phyloP scores from a whole-genome alignment of 495 filamentous ascomycete genomes.

The Letharia columbiana region DNA sequence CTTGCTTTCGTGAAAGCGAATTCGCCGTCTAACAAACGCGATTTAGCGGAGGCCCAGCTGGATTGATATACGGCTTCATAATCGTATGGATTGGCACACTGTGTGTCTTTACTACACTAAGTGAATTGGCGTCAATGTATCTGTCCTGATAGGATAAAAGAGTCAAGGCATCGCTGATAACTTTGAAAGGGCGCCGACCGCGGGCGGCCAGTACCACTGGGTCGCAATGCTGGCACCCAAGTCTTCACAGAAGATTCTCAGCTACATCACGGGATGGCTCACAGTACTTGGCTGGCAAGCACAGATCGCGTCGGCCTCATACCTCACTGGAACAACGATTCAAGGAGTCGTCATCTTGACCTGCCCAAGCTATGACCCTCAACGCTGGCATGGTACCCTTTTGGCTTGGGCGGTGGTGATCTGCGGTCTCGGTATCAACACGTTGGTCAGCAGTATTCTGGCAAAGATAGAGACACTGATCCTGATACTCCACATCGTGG shows the following conservation, averaged over 20 bases:
- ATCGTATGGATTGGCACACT: conserved; percentile 39
- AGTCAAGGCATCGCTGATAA: not conserved
- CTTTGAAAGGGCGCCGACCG: conserved; percentile 35
- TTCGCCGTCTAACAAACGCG: not conserved
- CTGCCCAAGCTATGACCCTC: conserved; percentile 29
- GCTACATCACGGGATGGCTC: conserved; percentile 44
- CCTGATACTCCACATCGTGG: conserved; percentile 42
- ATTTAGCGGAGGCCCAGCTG: conserved; percentile 43
- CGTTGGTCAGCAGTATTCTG: conserved; percentile 31
- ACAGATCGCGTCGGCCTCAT: conserved; percentile 30
- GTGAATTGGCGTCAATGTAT: conserved; percentile 40
- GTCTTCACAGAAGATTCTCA: conserved; percentile 33
- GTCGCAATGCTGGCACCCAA: conserved; percentile 40
- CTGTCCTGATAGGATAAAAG: not conserved
- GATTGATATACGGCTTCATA: conserved; percentile 45
- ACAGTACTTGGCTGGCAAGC: conserved; percentile 40
- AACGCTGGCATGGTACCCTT: conserved; percentile 37
- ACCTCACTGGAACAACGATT: conserved; percentile 34
- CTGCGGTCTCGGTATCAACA: conserved; percentile 36
- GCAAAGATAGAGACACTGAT: conserved; percentile 39
- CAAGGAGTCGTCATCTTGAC: conserved; percentile 36
- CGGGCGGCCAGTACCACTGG: conserved; percentile 46
- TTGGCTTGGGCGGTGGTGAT: conserved; percentile 35
- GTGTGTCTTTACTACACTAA: conserved; percentile 30
- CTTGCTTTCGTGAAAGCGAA: no score